phyloP scores from a whole-genome alignment of 2,329 filamentous ascomycete genomes.

The Plectosphaerella plurivora region DNA sequence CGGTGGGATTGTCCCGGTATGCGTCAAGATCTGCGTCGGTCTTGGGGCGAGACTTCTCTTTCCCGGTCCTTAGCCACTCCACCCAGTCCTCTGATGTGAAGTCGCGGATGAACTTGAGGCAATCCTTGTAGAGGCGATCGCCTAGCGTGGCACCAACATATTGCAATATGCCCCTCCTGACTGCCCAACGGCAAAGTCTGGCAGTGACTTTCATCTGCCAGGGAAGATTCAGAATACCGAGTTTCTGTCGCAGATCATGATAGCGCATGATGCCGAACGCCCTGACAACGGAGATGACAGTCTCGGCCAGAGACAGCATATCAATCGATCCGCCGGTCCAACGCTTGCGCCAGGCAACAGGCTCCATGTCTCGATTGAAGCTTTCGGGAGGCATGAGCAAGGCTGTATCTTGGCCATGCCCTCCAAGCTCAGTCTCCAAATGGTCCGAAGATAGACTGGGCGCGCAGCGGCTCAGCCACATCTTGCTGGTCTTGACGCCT shows the following conservation, averaged over 20 bases:
- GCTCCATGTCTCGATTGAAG: constrained; percentile 37
- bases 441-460: constrained; percentile 33
- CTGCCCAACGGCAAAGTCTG: constrained; percentile 54
- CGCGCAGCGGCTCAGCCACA: constrained; percentile 55
- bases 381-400: constrained; percentile 14
- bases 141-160: constrained; percentile 53
- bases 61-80: constrained; percentile 47
- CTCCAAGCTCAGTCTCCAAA: constrained; percentile 5
- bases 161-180: constrained; percentile 48
- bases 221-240: constrained; percentile 48
- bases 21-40: not conserved
- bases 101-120: constrained; percentile 54
- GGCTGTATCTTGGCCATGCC: not conserved
- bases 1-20: not conserved
- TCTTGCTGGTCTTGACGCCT: constrained; percentile 57
- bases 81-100: constrained; percentile 54
- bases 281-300: constrained; percentile 51
- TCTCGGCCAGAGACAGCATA: constrained; percentile 51
- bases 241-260: constrained; percentile 52
- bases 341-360: constrained; percentile 49
- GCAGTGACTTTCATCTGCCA: constrained; percentile 59
- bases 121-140: constrained; percentile 55
- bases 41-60: constrained; percentile 11
- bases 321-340: constrained; percentile 58
- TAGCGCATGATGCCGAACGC: constrained; percentile 56